A percentile compares a stretch with the other conserved stretches of the same genome.
These are phyloP conservation scores for Komagataella pseudopastoris DNA, from an alignment of 805 yeast species.

Conservation along the genomic window DNA sequence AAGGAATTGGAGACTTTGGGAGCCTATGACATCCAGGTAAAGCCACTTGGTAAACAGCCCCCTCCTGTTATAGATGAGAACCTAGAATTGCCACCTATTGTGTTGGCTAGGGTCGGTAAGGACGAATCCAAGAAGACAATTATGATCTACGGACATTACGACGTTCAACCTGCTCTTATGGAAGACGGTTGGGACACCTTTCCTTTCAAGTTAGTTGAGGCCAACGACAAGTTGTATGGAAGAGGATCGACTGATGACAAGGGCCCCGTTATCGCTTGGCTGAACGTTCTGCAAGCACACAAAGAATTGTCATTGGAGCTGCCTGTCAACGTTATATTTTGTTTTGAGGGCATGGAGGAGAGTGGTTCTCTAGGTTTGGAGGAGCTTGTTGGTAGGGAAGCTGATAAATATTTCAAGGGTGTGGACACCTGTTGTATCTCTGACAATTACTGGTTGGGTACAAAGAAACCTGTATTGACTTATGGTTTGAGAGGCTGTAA, in stretches of 20 bases:
- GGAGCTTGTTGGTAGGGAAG: slow-evolving; percentile 66
- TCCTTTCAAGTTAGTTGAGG: slow-evolving; percentile 69
- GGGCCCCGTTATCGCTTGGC: slow-evolving; percentile 97
- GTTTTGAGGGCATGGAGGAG: slow-evolving; percentile 99
- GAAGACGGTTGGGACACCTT: slow-evolving; percentile 96
- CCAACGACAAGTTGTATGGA: slow-evolving; percentile 63
- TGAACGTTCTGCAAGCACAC: slow-evolving; percentile 87
- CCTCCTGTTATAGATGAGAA: slow-evolving; percentile 66
- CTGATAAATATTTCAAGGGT: slow-evolving; percentile 64
- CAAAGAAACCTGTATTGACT: slow-evolving; percentile 91
- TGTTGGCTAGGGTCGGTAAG: slow-evolving; percentile 76
- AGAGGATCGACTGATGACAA: slow-evolving; percentile 97
- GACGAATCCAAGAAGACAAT: slow-evolving; percentile 81
- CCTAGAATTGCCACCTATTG: slow-evolving; percentile 83
- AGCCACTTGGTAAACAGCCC: slow-evolving; percentile 80
- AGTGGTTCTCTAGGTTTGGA: slow-evolving; percentile 92
- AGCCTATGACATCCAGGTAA: slow-evolving; percentile 69
- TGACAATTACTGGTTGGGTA: slow-evolving; percentile 98
- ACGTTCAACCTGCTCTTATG: slow-evolving; percentile 87
- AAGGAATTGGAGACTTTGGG: slow-evolving; percentile 60
- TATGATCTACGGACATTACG: slow-evolving; percentile 92
- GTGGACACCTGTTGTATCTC: slow-evolving; percentile 93
- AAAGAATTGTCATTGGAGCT: slow-evolving; percentile 69
- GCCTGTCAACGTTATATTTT: slow-evolving; percentile 85
- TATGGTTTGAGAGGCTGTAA: slow-evolving; percentile 96